Evolutionary conservation across 768 basidiomycete species (phyloP), one percentile per base, ranked within the genome.

Genomic region (Termitomyces sp.): DNA sequence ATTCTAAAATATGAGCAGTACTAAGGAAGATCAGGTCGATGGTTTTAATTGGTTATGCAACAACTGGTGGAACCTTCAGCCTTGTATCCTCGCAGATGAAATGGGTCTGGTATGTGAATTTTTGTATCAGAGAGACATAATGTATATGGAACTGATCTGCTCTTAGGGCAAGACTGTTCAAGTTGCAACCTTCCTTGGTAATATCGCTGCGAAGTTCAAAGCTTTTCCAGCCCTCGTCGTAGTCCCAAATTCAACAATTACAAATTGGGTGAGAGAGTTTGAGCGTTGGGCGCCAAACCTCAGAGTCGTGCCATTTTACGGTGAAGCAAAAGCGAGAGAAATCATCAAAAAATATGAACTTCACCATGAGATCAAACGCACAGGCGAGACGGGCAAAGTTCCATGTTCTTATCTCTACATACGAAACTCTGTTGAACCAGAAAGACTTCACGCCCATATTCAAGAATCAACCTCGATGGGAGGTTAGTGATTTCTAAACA

Each of bases 161-260:
- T 54, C 53, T 14, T 60, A 93, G 87, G 90, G 92, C 0, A 94
- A 92, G 77, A 98, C 95, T 0, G 91, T 98, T 2, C 95, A 97
- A 66, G 87, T 98, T 51, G 86, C 86, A 28, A 85, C 90, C 0
- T 92, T 94, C 70, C 73, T 99, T 9, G 93, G 86, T 26, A 80
- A 79, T 52, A 80, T 88, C 51, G 76, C 78, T 38, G 69, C 74
- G 36, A 75, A 78, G 24, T 84, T 80, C 62, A 65, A 81, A 2
- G 86, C 85, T 0, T 87, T 79, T 55, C 97, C 97, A 3, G 86
- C 85, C 38, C 80, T 99, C 14, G 86, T 99, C 12, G 87, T 97
- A 5, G 97, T 98, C 5, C 97, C 97, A 0, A 97, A 99, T 68
- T 96, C 94, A 13, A 97, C 95, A 0, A 88, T 98, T 61, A 88